Evolutionary conservation across 2,329 filamentous ascomycete species (phyloP), one percentile per base, ranked within the genome.

Genomic region (Diaporthe citri): DNA sequence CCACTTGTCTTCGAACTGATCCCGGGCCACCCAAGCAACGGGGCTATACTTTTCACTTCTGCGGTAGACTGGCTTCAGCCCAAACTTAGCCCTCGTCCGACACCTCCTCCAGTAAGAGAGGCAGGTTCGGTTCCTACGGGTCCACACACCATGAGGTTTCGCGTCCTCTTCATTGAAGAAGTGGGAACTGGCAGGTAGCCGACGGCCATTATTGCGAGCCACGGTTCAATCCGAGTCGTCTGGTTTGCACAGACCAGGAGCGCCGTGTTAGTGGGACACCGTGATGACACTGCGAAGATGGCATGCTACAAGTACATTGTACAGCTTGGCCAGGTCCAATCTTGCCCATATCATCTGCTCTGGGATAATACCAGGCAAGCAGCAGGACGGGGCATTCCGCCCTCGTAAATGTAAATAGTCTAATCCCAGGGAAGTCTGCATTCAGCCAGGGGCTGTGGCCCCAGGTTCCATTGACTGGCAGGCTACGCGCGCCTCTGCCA

Each of bases 61-160:
- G 46, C 46, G 41, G 34, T 41, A 67, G 48, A 9, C 48, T 55
- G 48, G 64, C 46, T 55, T 55, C 64, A 69, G 64, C 48, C 34
- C 48, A 55, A 69, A 69, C 48, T 22, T 41, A 55, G 48, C 64
- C 34, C 22, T 55, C 64, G 64, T 69, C 64, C 48, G 48, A 55
- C n/a, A 4, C 55, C 48, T 15, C 64, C 46, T 22, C 64, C n/a
- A 69, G 48, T 28, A 25, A 52, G n/a, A 69, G 64, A 55, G 13
- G 22, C 28, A 39, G 64, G 15, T n/a, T 25, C 22, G 34, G 15
- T 25, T 69, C n/a, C 64, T 46, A 69, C 64, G 48, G 64, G n/a
- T 28, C 46, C 64, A 55, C 64, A 55, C 48, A 41, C 36, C 46
- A 34, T 55, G 64, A 67, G 46, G 48, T 55, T 41, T 55, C 64